Evolutionary conservation across 1,284 basidiomycete genomes (phyloP), one percentile per base, ranked within the genome.

Genomic region (Boletellus dicymbophilus): DNA sequence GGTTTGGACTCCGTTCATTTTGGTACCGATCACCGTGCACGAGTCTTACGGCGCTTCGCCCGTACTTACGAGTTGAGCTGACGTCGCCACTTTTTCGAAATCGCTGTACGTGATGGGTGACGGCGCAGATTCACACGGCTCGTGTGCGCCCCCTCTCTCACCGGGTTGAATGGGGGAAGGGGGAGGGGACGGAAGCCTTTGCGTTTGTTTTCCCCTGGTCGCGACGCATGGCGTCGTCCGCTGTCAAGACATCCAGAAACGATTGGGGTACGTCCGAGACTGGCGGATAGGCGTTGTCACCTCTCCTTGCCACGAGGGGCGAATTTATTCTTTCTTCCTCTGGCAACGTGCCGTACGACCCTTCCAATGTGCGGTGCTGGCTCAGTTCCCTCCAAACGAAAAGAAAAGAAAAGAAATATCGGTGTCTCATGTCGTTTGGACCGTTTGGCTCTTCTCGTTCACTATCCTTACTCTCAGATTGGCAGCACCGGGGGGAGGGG

Each of bases 1-100:
- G 47, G 50, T 36, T 41, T 51, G 59, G 40, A 42, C 54, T n/a
- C n/a, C 45, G 49, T 60, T 60, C 45, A 65, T 66, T 58, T 63
- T 37, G n/a, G 21, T n/a, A 56, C 34, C 48, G 59, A 62, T 63
- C 60, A 48, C 44, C 52, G 50, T 60, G 48, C 48, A 48, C 48
- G 42, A 58, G 27, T n/a, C 6, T 46, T 30, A 30, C 25, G 41
- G 42, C n/a, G n/a, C n/a, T 44, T 49, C 20, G 8, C 38, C 39
- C n/a, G n/a, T n/a, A n/a, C 27, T 47, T n/a, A 47, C 31, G 48
- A 63, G 52, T 30, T 48, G 50, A 50, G 50, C 47, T 43, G 27
- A 21, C 39, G 51, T 51, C 56, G 42, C 45, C 46, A 43, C 47
- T 39, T 43, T 52, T 40, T 60, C 51, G 40, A 57, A 46, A 40